Evolutionary conservation across 495 filamentous ascomycete genomes (phyloP), one percentile per base, ranked within the genome.

Genomic region (Daldinia vernicosa): DNA sequence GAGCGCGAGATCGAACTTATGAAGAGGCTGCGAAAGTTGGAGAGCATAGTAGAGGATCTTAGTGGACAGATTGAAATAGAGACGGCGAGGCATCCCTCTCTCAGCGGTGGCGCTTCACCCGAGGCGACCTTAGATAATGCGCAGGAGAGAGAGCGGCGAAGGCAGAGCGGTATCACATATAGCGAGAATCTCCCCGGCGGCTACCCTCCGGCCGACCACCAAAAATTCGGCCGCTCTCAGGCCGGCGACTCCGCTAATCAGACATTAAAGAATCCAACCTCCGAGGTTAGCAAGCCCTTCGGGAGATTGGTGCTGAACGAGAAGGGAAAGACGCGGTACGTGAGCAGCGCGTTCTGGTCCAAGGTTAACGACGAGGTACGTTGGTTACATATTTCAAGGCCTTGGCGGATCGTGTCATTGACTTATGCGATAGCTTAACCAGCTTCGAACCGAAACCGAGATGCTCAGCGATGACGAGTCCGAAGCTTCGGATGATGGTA

Each of bases 311-410:
- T 97, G 1, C 85, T 97, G 52, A 93, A 92, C 66, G 91, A 96
- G 72, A 85, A 88, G 54, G 90, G 90, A 3, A 89, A 87, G 70
- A 92, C 89, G 70, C 85, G 92, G 75, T 98, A 98, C 80, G 90
- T 97, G 65, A 94, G 92, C 77, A 94, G 90, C 79, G 89, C 89
- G 15, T 92, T 97, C 57, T 98, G 94, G 94, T 89, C 91, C n/a
- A 92, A 87, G 67, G 82, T 98, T 50, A 92, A 89, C 55, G 92
- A 95, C 65, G 93, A 98, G 87, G 93, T 93, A 76, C 56, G 76
- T 73, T 12, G 43, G 43, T 19, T 47, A 11, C 9, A 11, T 24
- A 8, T 24, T 24, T 24, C 22, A 47, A 47, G 17, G 22, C 8
- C 17, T 24, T 5, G 43, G 69, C 64, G 17, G 63, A 64, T 22